Base-by-base conservation (phyloP, 108 stramenopile species). In the Cylindrotheca closterium region DNA sequence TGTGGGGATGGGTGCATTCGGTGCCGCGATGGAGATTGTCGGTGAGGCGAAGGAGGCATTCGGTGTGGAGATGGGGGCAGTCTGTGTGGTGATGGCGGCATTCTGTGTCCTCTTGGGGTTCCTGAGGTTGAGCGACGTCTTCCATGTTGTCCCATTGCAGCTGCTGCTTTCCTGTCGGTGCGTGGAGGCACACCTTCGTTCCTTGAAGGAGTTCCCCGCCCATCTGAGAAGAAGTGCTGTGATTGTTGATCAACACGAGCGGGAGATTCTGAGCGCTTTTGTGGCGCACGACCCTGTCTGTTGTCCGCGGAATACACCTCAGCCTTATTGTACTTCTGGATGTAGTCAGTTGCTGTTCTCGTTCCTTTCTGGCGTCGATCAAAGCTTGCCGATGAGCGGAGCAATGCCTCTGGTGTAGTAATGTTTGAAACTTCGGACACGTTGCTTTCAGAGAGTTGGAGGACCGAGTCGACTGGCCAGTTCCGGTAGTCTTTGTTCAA, bases 371-470 rank as follows among this genome's bases (percentile, higher is more conserved):
- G 19, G 5, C 4, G 60, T 22, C 60, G 46, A 10, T 31, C 21
- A 3, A 12, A 31, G 4, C 10, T 23, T 37, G 23, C 58, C 4
- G 15, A 37, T 22, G 33, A 4, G 2, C 32, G 23, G 23, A 27
- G 60, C 27, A 47, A 49, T 37, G 5, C 21, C 37, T 42, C 37
- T 15, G 78, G 68, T 49, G 51, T 67, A 15, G 79, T 79, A 48
- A 79, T 71, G n/a, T 67, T 64, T 15, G 70, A 71, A 2, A 79
- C 70, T 30, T 65, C 73, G 32, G 59, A 61, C 37, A 10, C 37
- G 37, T 42, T 42, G 37, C 37, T 42, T 15, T 7, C 37, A 42
- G 37, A 10, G 10, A 42, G 37, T 81, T 42, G 37, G 37, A 42
- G 37, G 15, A 42, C 37, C 15, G 37, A 42, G 30, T 82, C 84